Conservation (phyloP, 169 alveolate species). For the Haemoproteus tartakovskyi region DNA sequence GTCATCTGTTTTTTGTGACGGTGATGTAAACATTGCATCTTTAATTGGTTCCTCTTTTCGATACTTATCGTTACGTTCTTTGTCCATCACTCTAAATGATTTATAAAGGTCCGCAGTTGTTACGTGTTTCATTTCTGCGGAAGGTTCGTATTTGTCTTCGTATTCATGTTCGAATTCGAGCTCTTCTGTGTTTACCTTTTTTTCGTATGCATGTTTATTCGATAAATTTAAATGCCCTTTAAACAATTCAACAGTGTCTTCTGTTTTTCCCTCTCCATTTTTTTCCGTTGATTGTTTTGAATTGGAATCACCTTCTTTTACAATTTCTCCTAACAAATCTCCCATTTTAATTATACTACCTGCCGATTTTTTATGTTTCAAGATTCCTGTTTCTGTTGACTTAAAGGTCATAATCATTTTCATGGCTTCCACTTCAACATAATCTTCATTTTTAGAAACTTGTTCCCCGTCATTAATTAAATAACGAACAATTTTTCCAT, state of each 20-base stretch:
- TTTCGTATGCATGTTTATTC: conserved; percentile 46
- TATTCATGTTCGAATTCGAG: too few species aligned
- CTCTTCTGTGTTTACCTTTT: neutral
- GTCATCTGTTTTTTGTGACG: too few species aligned
- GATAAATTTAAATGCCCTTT: conserved; percentile 52
- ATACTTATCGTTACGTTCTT: too few species aligned
- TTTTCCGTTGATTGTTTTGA: too few species aligned
- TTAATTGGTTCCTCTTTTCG: too few species aligned
- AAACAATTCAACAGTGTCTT: conserved; percentile 3
- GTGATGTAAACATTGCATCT: too few species aligned
- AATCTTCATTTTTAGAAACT: conserved; percentile 75
- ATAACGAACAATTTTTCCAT: conserved; percentile 73
- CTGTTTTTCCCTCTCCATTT: neutral
- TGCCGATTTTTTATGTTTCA: conserved; percentile 75
- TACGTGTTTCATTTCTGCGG: too few species aligned
- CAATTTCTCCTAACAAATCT: conserved; percentile 72
- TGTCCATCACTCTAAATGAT: too few species aligned
- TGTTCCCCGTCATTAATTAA: conserved; percentile 72
- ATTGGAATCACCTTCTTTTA: conserved; percentile 9
- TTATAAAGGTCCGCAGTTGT: too few species aligned
- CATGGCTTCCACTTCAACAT: conserved; percentile 83
- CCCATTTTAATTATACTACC: conserved; percentile 78
- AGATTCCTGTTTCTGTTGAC: conserved; percentile 74
- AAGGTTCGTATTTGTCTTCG: too few species aligned
- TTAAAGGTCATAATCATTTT: conserved; percentile 80